phyloP scores from a whole-genome alignment of 192 early-diverging fungal species.

The Coemansia sp. region DNA sequence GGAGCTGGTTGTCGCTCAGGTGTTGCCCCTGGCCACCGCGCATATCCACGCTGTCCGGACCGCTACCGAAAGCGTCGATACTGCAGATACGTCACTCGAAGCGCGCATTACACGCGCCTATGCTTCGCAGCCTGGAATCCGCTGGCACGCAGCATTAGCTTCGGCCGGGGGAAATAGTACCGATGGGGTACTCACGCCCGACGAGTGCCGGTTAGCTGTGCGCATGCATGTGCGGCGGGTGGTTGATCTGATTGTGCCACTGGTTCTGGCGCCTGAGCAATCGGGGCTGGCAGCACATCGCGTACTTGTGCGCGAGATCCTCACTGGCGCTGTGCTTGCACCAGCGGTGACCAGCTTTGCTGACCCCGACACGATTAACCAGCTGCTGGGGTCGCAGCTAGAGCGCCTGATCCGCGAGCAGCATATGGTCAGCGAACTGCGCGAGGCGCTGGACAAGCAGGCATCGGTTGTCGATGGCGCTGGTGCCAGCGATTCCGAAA shows the following conservation, averaged over 20 bases:
- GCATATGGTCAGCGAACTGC: conserved; percentile 71
- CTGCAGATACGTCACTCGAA: too few species aligned
- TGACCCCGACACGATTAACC: conserved; percentile 89
- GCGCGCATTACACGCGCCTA: background rate
- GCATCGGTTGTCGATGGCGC: conserved; percentile 29
- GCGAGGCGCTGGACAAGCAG: conserved; percentile 68
- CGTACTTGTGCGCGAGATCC: conserved; percentile 72
- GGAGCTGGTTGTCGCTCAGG: conserved; percentile 58
- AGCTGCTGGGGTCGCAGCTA: conserved; percentile 66
- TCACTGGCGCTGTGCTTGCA: conserved; percentile 66
- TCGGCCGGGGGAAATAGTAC: too few species aligned
- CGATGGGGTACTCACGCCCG: background rate
- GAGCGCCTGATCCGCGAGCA: conserved; percentile 51
- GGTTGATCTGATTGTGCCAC: conserved; percentile 62
- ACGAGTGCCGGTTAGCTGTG: conserved; percentile 32
- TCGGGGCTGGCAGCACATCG: conserved; percentile 59
- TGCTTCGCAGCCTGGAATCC: conserved; percentile 31
- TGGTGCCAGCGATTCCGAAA: background rate
- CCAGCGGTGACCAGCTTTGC: conserved; percentile 67
- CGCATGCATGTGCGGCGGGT: conserved; percentile 64
- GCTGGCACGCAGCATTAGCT: conserved; percentile 25
- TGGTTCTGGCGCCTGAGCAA: conserved; percentile 63
- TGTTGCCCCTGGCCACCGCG: conserved; percentile 69
- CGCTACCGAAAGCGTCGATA: conserved; percentile 47
- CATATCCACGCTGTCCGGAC: conserved; percentile 64